Evolutionary conservation across 2,329 filamentous ascomycete genomes (phyloP), one percentile per base, ranked within the genome.

Genomic region (Zarea fungicola): DNA sequence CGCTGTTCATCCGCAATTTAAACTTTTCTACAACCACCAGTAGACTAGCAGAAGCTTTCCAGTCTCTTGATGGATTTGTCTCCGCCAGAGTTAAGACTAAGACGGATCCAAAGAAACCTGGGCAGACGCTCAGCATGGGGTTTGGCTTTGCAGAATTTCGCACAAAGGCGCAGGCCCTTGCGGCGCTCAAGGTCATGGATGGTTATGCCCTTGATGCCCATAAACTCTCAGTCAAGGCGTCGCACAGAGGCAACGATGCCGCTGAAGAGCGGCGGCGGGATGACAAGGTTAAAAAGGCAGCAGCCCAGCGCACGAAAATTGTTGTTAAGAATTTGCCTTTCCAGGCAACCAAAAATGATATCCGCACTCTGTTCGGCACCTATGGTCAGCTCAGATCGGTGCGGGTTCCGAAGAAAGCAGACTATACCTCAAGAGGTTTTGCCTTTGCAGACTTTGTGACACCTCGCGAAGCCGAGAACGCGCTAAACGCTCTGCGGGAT

Each of bases 291-390:
- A 95, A 90, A 76, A 95, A 92, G 68, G 71, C 80, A 43, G 83
- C 87, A 21, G 80, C 79, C 14, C 81, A 84, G 63, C 80, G 83
- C 57, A 96, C 91, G 41, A 97, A 97, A 77, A 86, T 99, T 62
- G 85, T 97, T 68, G 86, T 99, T 74, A 99, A 97, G 76, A 99
- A 99, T 73, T 73, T 99, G 68, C 92, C 93, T 18, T 99, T 99
- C 73, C 89, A 97, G 72, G 86, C 88, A 42, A 86, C 84, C 47
- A 96, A 96, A 74, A 93, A 95, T 67, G 93, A 99, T 65, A 78
- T 99, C 51, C 82, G 89, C 54, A 76, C 85, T 47, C 76, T 97
- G 35, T 91, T 97, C 65, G 83, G 87, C 53, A 84, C 89, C 29
- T 97, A 96, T 69, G 95, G 93, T 39, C 86, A 96, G 65, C 81